Conservation (phyloP, 73 alveolate genomes). For the Tetrahymena thermophila region DNA sequence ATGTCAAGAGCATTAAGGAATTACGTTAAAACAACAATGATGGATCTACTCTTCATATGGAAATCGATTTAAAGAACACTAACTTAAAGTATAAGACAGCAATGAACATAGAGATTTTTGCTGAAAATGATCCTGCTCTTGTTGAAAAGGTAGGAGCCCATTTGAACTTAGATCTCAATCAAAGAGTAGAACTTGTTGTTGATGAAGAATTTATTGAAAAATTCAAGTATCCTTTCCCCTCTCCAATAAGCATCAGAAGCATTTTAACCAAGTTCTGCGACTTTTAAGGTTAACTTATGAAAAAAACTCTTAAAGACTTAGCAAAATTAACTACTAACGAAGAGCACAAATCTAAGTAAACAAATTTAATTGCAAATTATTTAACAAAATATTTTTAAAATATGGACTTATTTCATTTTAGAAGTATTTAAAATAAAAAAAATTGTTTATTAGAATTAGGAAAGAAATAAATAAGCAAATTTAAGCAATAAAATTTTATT, state of each 20-base stretch:
- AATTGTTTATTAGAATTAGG: no score
- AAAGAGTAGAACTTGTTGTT: slow-evolving; percentile 40
- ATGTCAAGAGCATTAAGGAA: slow-evolving; percentile 52
- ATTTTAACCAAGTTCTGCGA: slow-evolving; percentile 69
- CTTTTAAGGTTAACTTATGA: slow-evolving; percentile 65
- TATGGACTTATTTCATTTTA: no score
- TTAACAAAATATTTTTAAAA: no score
- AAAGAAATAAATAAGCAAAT: no score
- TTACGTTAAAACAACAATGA: slow-evolving; percentile 60
- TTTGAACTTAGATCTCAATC: slow-evolving; percentile 50
- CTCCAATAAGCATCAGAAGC: slow-evolving; percentile 71
- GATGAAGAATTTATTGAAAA: slow-evolving; percentile 16
- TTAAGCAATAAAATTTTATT: no score
- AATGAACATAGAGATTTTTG: slow-evolving; percentile 74
- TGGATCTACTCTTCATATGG: slow-evolving; percentile 81
- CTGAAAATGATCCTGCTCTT: slow-evolving; percentile 61
- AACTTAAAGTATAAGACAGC: slow-evolving; percentile 70
- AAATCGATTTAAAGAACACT: slow-evolving; percentile 48
- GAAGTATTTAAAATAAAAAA: no score
- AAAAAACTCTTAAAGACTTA: slow-evolving; percentile 53
- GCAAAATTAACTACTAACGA: slow-evolving; percentile 44
- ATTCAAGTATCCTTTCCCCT: slow-evolving; percentile 75
- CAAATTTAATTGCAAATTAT: neutral
- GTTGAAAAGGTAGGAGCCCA: slow-evolving; percentile 54
- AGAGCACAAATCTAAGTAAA: slow-evolving; percentile 33